Percentiles rank a stretch among this genome's conserved stretches.
phyloP scores from a whole-genome alignment of 140 eudicot genomes.

The Oenanthe javanica region DNA sequence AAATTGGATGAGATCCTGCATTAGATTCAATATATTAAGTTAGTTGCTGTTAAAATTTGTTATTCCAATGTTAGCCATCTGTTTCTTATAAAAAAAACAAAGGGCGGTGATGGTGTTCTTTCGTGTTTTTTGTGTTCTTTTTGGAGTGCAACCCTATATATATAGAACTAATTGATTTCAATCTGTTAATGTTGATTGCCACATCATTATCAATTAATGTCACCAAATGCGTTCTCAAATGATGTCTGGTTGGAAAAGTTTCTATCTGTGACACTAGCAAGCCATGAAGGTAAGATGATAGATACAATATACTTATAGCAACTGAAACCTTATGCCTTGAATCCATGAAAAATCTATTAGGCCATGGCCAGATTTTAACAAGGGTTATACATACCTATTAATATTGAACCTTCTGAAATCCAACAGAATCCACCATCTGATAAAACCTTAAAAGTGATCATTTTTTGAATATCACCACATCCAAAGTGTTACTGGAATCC shows the following conservation, averaged over 20 bases:
- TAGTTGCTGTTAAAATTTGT: no score
- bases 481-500: no score
- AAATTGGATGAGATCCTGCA: no score
- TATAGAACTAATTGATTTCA: constrained; percentile 13
- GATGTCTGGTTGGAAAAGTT: constrained; percentile 43
- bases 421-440: not conserved
- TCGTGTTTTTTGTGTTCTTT: no score
- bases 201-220: constrained; percentile 25
- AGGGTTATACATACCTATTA: not conserved
- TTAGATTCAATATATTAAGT: no score
- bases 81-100: no score
- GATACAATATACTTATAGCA: not conserved
- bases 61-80: no score
- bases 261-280: constrained; percentile 40
- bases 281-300: constrained; percentile 24
- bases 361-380: not conserved
- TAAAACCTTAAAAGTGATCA: not conserved
- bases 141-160: no score
- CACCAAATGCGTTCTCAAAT: constrained; percentile 29
- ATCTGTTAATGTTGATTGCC: constrained; percentile 43
- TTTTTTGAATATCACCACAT: not conserved
- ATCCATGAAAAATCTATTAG: not conserved
- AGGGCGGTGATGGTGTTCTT: no score
- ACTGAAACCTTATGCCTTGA: not conserved
- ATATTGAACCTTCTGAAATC: not conserved